Evolutionary conservation across 768 basidiomycete species (phyloP), one percentile per base, ranked within the genome.

Genomic region (Leucogyrophana mollusca): DNA sequence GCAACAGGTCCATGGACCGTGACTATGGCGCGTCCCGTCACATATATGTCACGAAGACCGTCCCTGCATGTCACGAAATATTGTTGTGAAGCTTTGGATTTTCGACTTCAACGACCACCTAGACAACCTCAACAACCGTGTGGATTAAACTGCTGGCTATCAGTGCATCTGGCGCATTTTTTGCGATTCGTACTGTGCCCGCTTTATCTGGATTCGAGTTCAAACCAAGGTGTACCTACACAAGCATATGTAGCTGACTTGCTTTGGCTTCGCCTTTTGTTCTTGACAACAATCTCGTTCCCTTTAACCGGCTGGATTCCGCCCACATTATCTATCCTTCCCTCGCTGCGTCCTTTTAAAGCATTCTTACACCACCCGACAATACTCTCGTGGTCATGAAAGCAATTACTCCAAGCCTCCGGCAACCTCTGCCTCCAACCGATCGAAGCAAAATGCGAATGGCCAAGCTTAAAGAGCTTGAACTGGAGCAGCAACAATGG

Each of bases 401-500:
- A 30, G 27, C 27, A 6, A 30, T 7, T 13, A 13, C 27, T 13
- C 27, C 6, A 30, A 6, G 7, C 13, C 27, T 34, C 43, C 20
- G 27, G 38, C 62, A 57, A 60, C 50, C 53, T 25, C 56, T 35
- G 5, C 27, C 27, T 7, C 23, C 50, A 52, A 55, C 65, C 66
- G 65, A 67, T 33, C 70, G 79, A 45, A 69, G 75, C 20, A 75
- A 71, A 42, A 66, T 74, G 40, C 73, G 80, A 30, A 74, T 71
- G 57, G 68, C 72, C 39, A 65, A 65, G 6, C 67, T 79, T 16
- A 59, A 69, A 27, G 76, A 78, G 44, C 68, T 74, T 25, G 80
- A 82, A 58, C 66, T 70, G 21, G 79, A 82, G 56, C 73, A 79
- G 50, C 73, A 69, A 2, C 53, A 66, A 21, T 80, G 80, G 59